These are phyloP conservation scores for Tylopilus vinaceipallidus DNA, from an alignment of 768 basidiomycete genomes.

Conservation along the genomic window DNA sequence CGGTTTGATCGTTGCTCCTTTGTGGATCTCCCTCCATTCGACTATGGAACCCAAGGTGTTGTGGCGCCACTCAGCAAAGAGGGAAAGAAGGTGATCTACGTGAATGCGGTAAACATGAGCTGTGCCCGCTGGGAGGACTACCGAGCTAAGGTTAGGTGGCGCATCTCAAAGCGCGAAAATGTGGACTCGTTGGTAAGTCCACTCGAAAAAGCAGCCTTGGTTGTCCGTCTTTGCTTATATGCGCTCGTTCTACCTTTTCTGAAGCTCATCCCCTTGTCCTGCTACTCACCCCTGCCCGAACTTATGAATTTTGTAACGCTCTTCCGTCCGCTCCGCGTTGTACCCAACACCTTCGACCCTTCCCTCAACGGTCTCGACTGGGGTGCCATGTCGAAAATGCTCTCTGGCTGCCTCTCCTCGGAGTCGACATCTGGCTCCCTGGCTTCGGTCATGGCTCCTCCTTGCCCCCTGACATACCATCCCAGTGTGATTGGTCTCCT, in stretches of 20 bases:
- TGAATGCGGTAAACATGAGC: conserved; percentile 81
- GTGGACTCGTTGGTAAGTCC: conserved; percentile 63
- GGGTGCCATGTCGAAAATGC: conserved; percentile 67
- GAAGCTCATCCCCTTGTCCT: conserved; percentile 80
- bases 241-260: background rate
- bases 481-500: conserved; percentile 14
- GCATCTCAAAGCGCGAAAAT: conserved; percentile 42
- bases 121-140: conserved; percentile 54
- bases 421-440: conserved; percentile 8
- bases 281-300: conserved; percentile 89
- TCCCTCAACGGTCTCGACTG: conserved; percentile 62
- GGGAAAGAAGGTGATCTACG: conserved; percentile 67
- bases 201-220: background rate
- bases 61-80: conserved; percentile 37
- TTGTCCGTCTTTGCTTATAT: background rate
- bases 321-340: conserved; percentile 72
- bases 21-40: conserved; percentile 43
- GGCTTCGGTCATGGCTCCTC: conserved; percentile 21
- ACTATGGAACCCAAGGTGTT: conserved; percentile 7
- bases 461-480: conserved; percentile 20
- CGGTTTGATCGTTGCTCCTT: conserved; percentile 70
- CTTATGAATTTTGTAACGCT: conserved; percentile 76
- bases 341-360: conserved; percentile 75
- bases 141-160: conserved; percentile 36
- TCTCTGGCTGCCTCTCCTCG: conserved; percentile 50